Conservation (phyloP, 2,329 filamentous ascomycete genomes). For the Cladophialophora chaetospira region DNA sequence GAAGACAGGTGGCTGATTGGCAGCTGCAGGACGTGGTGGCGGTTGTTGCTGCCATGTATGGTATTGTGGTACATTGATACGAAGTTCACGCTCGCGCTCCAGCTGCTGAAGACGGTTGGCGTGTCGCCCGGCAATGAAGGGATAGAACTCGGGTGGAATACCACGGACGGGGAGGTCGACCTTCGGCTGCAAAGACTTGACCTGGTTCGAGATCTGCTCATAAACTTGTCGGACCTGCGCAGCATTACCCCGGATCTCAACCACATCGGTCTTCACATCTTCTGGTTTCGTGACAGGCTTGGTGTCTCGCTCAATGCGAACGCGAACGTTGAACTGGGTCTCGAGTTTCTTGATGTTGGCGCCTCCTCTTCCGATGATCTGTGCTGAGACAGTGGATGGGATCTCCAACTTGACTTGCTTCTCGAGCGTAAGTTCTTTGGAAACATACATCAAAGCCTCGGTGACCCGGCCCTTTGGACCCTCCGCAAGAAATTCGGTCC, state of each 20-base stretch:
- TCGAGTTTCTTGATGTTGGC: constrained; percentile 87
- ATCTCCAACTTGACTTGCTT: constrained; percentile 74
- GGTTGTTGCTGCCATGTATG: constrained; percentile 71
- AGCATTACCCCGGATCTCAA: constrained; percentile 87
- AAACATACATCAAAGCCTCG: constrained; percentile 85
- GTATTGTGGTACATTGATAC: constrained; percentile 80
- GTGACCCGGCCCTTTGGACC: constrained; percentile 82
- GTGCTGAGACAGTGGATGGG: constrained; percentile 77
- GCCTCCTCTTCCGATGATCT: constrained; percentile 92
- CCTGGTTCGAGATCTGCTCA: constrained; percentile 82
- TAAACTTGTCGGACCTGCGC: constrained; percentile 82
- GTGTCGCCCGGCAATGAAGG: constrained; percentile 83
- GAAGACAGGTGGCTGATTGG: constrained; percentile 70
- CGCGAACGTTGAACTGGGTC: constrained; percentile 83
- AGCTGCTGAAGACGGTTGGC: constrained; percentile 68
- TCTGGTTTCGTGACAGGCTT: constrained; percentile 69
- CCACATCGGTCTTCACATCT: constrained; percentile 75
- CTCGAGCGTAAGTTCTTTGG: constrained; percentile 82
- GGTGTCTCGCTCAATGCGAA: constrained; percentile 74
- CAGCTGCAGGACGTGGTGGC: constrained; percentile 62
- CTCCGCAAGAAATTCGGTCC: constrained; percentile 78
- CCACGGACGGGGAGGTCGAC: constrained; percentile 78
- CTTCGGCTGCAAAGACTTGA: constrained; percentile 79
- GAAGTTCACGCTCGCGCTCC: constrained; percentile 72
- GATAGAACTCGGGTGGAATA: constrained; percentile 90